Conservation (phyloP, 75 land plant genomes). For the Picea sitchensis region DNA sequence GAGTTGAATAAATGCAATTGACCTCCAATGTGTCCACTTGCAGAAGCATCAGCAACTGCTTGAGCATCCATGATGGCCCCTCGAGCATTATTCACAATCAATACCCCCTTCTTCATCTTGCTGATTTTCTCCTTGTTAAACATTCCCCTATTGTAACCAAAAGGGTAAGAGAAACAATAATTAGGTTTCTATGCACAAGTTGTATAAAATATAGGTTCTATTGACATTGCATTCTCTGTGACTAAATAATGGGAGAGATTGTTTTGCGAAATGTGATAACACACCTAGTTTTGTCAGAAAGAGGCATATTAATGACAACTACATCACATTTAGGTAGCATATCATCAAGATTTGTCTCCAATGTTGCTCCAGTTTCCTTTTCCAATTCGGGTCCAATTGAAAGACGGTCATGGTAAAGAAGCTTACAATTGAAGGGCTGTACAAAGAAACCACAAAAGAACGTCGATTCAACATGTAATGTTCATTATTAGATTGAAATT, state of each 20-base stretch:
- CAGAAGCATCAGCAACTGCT: conserved; percentile 83
- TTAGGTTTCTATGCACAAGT: not conserved
- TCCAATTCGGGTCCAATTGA: conserved; percentile 65
- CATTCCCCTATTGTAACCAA: conserved; percentile 49
- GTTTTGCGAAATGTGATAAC: not conserved
- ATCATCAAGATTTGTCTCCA: conserved; percentile 71
- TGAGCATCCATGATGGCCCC: conserved; percentile 90
- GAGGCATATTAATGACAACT: conserved; percentile 78
- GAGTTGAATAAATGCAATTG: not conserved
- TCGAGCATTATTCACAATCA: conserved; percentile 90
- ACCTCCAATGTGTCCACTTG: conserved; percentile 93
- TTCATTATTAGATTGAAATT: not conserved
- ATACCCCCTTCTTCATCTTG: conserved; percentile 85
- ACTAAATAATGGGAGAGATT: not conserved
- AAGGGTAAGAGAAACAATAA: not conserved
- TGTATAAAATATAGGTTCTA: not conserved
- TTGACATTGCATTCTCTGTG: not conserved
- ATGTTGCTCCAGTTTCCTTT: conserved; percentile 65
- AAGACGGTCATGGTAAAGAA: conserved; percentile 84
- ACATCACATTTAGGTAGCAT: conserved; percentile 92
- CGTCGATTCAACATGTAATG: not conserved
- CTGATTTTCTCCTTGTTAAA: conserved; percentile 72
- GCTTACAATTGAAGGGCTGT: conserved; percentile 83
- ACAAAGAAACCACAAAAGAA: not conserved
- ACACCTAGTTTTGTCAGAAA: conserved; percentile 84